Evolutionary conservation across 2,329 filamentous ascomycete species (phyloP).

Genomic region (Talaromyces sp.): DNA sequence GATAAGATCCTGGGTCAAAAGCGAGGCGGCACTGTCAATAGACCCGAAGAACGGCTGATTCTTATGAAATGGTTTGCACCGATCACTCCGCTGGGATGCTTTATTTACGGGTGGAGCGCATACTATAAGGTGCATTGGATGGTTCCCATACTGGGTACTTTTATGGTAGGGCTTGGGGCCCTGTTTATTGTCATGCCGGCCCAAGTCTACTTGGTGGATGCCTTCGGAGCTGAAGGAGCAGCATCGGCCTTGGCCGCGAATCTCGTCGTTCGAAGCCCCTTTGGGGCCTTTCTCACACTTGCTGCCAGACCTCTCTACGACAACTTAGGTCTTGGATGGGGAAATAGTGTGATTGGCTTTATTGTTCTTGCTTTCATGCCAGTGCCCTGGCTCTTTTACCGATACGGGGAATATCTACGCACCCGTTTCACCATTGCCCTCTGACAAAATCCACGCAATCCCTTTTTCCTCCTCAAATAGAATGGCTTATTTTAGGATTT

Average conservation of each 20-base stretch:
- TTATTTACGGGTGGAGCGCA: constrained; percentile 52
- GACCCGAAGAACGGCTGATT: constrained; percentile 5
- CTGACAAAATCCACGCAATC: too few relatives aligned
- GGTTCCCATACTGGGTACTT: constrained; percentile 52
- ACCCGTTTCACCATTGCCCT: too few relatives aligned
- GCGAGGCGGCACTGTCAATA: neutral
- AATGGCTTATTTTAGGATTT: too few relatives aligned
- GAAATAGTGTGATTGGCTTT: constrained; percentile 49
- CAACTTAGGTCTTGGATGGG: constrained; percentile 42
- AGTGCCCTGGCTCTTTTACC: constrained; percentile 22
- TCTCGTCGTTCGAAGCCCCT: constrained; percentile 48
- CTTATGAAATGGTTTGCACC: neutral
- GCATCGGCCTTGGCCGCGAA: constrained; percentile 47
- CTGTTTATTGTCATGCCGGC: constrained; percentile 45
- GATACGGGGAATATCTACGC: constrained; percentile 32
- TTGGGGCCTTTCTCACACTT: constrained; percentile 54
- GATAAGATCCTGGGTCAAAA: constrained; percentile 15
- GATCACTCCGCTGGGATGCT: constrained; percentile 30
- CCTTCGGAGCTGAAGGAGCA: constrained; percentile 36
- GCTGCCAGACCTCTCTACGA: constrained; percentile 48
- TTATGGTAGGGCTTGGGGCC: constrained; percentile 47
- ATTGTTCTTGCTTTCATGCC: constrained; percentile 45
- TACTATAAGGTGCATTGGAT: constrained; percentile 50
- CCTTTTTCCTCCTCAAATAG: too few relatives aligned
- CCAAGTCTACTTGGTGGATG: constrained; percentile 57